A percentile compares a stretch with the other conserved stretches of the same genome.
These are phyloP conservation scores for Aureobasidium lini DNA, from an alignment of 2,329 filamentous ascomycete genomes.

Conservation along the genomic window DNA sequence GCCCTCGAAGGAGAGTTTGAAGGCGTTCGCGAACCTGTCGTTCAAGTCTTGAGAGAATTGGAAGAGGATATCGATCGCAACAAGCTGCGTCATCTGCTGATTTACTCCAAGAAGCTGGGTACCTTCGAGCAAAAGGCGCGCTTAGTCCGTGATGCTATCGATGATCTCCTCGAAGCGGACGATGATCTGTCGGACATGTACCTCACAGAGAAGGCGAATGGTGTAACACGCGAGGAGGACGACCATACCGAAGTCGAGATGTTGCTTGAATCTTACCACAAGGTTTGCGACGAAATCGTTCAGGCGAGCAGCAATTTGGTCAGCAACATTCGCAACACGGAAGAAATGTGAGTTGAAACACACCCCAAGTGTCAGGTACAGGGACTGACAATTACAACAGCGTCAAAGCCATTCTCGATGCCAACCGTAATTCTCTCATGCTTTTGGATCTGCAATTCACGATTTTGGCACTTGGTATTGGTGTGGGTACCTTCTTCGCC, in stretches of 20 bases:
- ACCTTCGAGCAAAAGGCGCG: constrained; percentile 97
- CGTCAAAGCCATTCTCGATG: constrained; percentile 92
- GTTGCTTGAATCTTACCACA: constrained; percentile 93
- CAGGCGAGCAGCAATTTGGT: constrained; percentile 91
- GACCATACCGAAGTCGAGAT: constrained; percentile 97
- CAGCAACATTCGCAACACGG: constrained; percentile 91
- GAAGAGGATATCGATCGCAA: constrained; percentile 96
- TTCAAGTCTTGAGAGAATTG: constrained; percentile 77
- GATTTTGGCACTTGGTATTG: constrained; percentile 88
- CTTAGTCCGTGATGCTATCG: constrained; percentile 86
- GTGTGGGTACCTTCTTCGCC: constrained; percentile 88
- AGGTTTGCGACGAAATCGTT: constrained; percentile 95
- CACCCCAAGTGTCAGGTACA: neutral
- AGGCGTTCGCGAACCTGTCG: constrained; percentile 83
- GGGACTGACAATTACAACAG: constrained; percentile 39
- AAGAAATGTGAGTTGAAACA: constrained; percentile 73
- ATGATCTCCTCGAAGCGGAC: constrained; percentile 90
- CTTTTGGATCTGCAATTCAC: constrained; percentile 93
- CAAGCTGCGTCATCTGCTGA: constrained; percentile 81
- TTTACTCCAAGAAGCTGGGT: constrained; percentile 89
- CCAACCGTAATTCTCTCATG: constrained; percentile 97
- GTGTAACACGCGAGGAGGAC: constrained; percentile 64
- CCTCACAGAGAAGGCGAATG: constrained; percentile 75
- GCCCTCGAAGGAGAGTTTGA: constrained; percentile 93
- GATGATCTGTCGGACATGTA: constrained; percentile 96